Evolutionary conservation across 129 eudicot genomes (phyloP), one percentile per base, ranked within the genome.

Genomic region (Tagetes patula): DNA sequence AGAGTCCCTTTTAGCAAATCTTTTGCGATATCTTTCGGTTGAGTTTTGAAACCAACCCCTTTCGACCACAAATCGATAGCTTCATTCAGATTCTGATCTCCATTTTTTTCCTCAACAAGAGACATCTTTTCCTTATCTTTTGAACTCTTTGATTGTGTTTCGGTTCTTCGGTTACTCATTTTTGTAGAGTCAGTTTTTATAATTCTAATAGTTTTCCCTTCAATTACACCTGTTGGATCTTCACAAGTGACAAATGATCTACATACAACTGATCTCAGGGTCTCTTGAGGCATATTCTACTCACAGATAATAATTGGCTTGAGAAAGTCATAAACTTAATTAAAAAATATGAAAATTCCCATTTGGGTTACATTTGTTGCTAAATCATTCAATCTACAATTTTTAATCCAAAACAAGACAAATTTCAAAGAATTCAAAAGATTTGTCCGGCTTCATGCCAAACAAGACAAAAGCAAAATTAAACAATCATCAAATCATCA

Each of bases 161-260:
- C 83, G 45, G 62, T 39, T 54, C 61, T 74, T 41, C 32, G 70
- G 20, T 76, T 60, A 37, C 76, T 80, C 78, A 70, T 54, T 68
- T 81, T 87, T 41, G 78, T 77, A 75, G 84, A 46, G 14, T 41
- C 67, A 32, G 70, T 46, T 72, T 88, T 87, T 78, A 88, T 70
- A 74, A 82, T 89, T 78, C 80, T 85, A 12, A 84, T 70, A 72
- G 91, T 76, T 85, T 83, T 78, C 55, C 89, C 86, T 72, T 92
- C 94, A 43, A 76, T 79, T 5, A 89, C 94, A 54, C 98, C 98
- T 87, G 83, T 84, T 54, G 98, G 96, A 84, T 92, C 96, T 79
- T 89, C 90, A 70, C 98, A 92, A 11, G 95, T 89, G 96, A 92
- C 85, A 81, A 92, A 92, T 78, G 98, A 87, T 89, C 88, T 87